Evolutionary conservation across 495 filamentous ascomycete genomes (phyloP), one percentile per base, ranked within the genome.

Genomic region (Stereocaulon alpinum): DNA sequence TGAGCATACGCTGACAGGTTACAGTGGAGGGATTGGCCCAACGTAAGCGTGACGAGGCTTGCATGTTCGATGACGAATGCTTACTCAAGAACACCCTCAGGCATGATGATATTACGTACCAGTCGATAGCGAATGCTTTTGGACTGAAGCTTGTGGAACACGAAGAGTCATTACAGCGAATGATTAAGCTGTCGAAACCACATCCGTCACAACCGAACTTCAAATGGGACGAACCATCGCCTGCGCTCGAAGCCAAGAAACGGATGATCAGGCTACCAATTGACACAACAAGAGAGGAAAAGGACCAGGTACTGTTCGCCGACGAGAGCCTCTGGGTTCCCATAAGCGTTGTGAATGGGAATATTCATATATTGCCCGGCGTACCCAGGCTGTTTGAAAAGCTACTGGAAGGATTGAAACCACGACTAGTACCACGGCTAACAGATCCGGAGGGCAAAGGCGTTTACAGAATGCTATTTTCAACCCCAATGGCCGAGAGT

Each of bases 51-150:
- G 60, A 61, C 63, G 53, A 12, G 60, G 41, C 52, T 1, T 1
- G 18, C n/a, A 52, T 60, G 59, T 53, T 5, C 14, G 6, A 49
- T 58, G 47, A 55, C 27, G 27, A 48, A n/a, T 55, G 56, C 50
- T 62, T 58, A 60, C 49, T 37, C 44, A 50, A 29, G 10, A 11
- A 41, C 43, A 29, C 56, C 37, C 60, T 61, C 65, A 93, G 86
- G 56, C 93, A 97, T 73, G 93, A 98, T 67, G 93, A 98, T 67
- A 97, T 98, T 63, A 97, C 93, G 41, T 98, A 98, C 77, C 73
- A 84, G 66, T 91, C 91, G 24, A 91, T 98, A 66, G 93, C 89
- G 43, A 88, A 89, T 63, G 93, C 91, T 24, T 98, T 96, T 70
- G 69, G 72, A 41, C 77, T 96, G 3, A 80, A 84, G 12, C 77